These are phyloP conservation scores for Hanseniaspora sp. DNA, from an alignment of 1,139 yeast species.

Conservation along the genomic window DNA sequence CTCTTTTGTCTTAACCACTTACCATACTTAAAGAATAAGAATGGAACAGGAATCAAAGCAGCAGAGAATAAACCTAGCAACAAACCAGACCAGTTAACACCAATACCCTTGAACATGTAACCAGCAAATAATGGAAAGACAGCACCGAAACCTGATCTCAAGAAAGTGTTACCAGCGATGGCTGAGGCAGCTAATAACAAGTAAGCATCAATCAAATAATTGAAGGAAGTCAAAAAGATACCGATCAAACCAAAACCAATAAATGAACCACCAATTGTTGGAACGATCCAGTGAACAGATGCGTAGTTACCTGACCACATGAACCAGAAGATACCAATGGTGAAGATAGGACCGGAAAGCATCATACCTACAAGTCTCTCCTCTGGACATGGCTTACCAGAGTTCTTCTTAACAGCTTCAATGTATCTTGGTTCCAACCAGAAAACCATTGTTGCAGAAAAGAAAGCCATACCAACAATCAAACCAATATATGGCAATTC, in stretches of 20 bases:
- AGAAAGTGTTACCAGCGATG: constrained; percentile 73
- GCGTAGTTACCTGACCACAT: constrained; percentile 74
- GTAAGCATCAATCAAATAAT: constrained; percentile 72
- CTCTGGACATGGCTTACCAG: constrained; percentile 63
- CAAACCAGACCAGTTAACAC: constrained; percentile 75
- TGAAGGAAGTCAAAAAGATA: constrained; percentile 66
- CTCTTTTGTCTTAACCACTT: constrained; percentile 44
- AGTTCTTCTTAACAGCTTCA: constrained; percentile 36
- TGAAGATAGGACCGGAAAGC: constrained; percentile 55
- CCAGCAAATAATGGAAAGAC: constrained; percentile 70
- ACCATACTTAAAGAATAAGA: constrained; percentile 49
- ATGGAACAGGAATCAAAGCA: constrained; percentile 56
- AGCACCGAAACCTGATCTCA: constrained; percentile 57
- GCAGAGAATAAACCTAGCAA: constrained; percentile 59
- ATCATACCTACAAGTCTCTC: constrained; percentile 68
- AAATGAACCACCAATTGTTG: constrained; percentile 59
- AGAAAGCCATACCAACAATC: constrained; percentile 49
- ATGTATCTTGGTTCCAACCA: constrained; percentile 33
- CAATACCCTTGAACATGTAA: constrained; percentile 64
- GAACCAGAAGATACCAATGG: constrained; percentile 72
- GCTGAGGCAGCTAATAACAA: constrained; percentile 79
- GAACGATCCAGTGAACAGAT: constrained; percentile 73
- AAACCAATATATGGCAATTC: constrained; percentile 55
- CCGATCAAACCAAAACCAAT: constrained; percentile 67
- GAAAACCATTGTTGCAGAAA: constrained; percentile 39